These are phyloP conservation scores for Candida ortonii DNA, from an alignment of 805 yeast genomes.

Conservation along the genomic window DNA sequence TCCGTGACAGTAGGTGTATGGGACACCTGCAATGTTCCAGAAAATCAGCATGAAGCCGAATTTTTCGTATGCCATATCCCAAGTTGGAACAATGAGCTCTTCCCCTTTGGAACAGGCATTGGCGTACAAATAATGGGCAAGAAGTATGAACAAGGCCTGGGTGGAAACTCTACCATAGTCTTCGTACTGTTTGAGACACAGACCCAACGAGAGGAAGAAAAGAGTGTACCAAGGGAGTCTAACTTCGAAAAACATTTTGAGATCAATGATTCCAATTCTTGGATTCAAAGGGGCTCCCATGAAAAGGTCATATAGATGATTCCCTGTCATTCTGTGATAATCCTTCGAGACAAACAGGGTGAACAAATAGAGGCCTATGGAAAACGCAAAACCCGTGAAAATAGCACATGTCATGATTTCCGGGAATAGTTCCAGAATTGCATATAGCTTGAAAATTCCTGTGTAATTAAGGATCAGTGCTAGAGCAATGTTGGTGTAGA, in stretches of 20 bases:
- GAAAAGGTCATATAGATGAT: conserved; percentile 83
- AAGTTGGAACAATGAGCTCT: conserved; percentile 93
- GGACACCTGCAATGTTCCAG: conserved; percentile 99
- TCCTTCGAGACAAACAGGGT: conserved; percentile 66
- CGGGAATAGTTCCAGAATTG: conserved; percentile 79
- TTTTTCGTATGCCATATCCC: conserved; percentile 99
- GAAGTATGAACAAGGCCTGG: conserved; percentile 66
- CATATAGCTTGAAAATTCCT: conserved; percentile 69
- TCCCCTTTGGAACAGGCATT: conserved; percentile 98
- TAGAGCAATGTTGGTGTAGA: conserved; percentile 64
- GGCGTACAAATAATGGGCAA: conserved; percentile 93
- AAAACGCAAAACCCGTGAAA: conserved; percentile 65
- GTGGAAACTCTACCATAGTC: conserved; percentile 74
- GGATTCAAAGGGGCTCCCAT: conserved; percentile 99
- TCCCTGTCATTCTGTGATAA: conserved; percentile 90
- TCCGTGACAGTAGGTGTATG: conserved; percentile 95
- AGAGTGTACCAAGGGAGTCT: conserved; percentile 95
- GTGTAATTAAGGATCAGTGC: conserved; percentile 66
- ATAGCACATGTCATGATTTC: conserved; percentile 93
- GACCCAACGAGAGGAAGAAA: conserved; percentile 70
- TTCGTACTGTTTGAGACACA: conserved; percentile 77
- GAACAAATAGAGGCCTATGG: conserved; percentile 67
- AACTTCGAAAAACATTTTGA: conserved; percentile 97
- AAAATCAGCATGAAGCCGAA: conserved; percentile 98
- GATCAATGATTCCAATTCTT: conserved; percentile 85